Evolutionary conservation across 2,329 filamentous ascomycete species (phyloP), one percentile per base, ranked within the genome.

Genomic region (Lasiodiplodia sp.): DNA sequence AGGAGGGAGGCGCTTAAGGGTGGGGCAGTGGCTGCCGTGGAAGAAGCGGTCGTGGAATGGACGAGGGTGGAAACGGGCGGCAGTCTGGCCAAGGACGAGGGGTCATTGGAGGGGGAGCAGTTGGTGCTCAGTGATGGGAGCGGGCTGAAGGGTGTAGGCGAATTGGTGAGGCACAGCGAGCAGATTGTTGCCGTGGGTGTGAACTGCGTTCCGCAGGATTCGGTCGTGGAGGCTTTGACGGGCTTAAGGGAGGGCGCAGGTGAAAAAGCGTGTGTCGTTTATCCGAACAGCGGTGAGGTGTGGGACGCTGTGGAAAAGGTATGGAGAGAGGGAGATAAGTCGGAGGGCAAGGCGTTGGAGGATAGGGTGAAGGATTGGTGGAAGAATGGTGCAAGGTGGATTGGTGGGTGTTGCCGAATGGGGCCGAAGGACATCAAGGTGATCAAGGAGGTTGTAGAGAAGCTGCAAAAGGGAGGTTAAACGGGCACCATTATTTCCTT

Each of bases 371-470:
- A 67, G 69, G 74, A 79, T 57, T 81, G 78, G 76, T 72, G 74
- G 66, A 69, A 71, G 3, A 75, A 75, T 34, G 82, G 82, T 1
- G 83, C 81, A 11, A 76, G 75, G 66, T 67, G 84, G 55, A 78
- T 85, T 60, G 83, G 83, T 12, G 83, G 83, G 1, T 85, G 83
- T 71, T 85, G 83, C 75, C 75, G 82, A 66, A 84, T 80, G 16
- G 79, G 78, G 5, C 82, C 82, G 0, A 73, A 75, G 11, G 80
- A 83, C 69, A 80, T 83, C n/a, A 67, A 69, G 37, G 74, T 75
- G 12, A 77, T 82, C 72, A 68, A 69, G 53, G 68, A 25, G 2
- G 53, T 60, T 10, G 37, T 67, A 18, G 65, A 60, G 21, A 37
- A 56, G 37, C 25, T 66, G 31, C 38, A 52, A 23, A 40, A 37